Evolutionary conservation across 2,329 filamentous ascomycete genomes (phyloP), one percentile per base, ranked within the genome.

Genomic region (Phyllosticta capitalensis): DNA sequence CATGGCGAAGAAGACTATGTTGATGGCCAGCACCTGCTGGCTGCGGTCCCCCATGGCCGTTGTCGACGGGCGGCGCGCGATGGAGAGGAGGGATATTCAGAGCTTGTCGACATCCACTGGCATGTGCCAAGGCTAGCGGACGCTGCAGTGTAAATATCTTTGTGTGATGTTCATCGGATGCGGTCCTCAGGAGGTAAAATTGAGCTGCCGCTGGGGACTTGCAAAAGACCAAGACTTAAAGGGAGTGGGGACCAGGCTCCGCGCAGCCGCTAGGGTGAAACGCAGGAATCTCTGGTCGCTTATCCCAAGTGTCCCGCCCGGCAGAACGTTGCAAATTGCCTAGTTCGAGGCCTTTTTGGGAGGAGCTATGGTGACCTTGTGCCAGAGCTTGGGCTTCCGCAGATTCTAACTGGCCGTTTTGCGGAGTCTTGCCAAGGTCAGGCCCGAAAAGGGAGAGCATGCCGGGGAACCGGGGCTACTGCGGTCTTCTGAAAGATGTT

Each of bases 1-100:
- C 17, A 75, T 63, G 7, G 71, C 56, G 57, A 75, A 69, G 65
- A 76, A 75, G n/a, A 71, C 62, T 33, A 70, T 64, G 33, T 69
- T 71, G 7, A 72, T 65, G 9, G 64, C 65, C 45, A 71, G 60
- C 3, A 70, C 64, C 55, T 68, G 65, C 33, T 61, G 28, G 26
- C 63, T 63, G 50, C 66, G 63, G 49, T 64, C 63, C 9, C 67
- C 63, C 66, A 60, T 60, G 54, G 50, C 30, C 38, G 17, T 45
- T 45, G 38, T 45, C 38, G 38, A 45, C 38, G 38, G 17, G 38
- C 38, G 38, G 14, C 14, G 38, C 38, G 38, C 6, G 38, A 45
- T 45, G 38, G 17, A 45, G 38, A 45, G 17, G 38, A 45, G 38
- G 38, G 38, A 14, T 45, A n/a, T 45, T 45, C 38, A 45, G 38